These are phyloP conservation scores for Pseudoperonospora humuli DNA, from an alignment of 352 stramenopile genomes.

Conservation along the genomic window DNA sequence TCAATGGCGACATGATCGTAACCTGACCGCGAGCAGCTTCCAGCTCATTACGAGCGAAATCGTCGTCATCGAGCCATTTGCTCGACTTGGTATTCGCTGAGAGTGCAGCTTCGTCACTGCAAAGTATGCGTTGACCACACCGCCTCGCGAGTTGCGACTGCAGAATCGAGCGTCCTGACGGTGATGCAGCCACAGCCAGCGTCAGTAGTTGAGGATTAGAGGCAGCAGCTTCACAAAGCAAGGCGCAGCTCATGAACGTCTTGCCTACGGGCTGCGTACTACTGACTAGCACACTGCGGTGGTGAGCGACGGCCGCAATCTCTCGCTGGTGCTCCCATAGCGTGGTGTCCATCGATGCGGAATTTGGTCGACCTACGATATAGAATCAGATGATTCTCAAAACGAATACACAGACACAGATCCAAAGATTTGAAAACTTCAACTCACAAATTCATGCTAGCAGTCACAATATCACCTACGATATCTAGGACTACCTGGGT, in stretches of 20 bases:
- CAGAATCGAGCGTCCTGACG: conserved; percentile 20
- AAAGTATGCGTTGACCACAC: conserved; percentile 33
- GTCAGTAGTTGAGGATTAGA: conserved; percentile 11
- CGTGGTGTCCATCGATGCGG: conserved; percentile 20
- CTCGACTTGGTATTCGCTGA: conserved; percentile 1
- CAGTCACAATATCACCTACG: no score
- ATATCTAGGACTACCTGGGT: no score
- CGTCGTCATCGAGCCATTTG: conserved; percentile 19
- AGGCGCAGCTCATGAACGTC: conserved; percentile 49
- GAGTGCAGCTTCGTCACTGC: conserved; percentile 12
- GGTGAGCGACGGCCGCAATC: conserved; percentile 53
- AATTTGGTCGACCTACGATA: conserved; percentile 1
- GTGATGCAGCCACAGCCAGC: conserved; percentile 38
- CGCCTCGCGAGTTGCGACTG: conserved; percentile 35
- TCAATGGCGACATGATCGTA: conserved; percentile 36
- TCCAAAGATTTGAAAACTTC: no score
- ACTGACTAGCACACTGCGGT: conserved; percentile 57
- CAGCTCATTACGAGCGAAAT: conserved; percentile 13
- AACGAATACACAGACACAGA: no score
- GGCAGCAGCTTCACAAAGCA: conserved; percentile 36
- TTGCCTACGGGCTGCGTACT: conserved; percentile 53
- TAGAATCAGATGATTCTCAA: no score
- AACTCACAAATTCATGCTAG: no score
- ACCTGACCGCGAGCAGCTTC: conserved; percentile 23
- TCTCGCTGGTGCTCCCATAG: conserved; percentile 62